phyloP scores from a whole-genome alignment of 1,139 yeast genomes.

The Taphrina sp. region DNA sequence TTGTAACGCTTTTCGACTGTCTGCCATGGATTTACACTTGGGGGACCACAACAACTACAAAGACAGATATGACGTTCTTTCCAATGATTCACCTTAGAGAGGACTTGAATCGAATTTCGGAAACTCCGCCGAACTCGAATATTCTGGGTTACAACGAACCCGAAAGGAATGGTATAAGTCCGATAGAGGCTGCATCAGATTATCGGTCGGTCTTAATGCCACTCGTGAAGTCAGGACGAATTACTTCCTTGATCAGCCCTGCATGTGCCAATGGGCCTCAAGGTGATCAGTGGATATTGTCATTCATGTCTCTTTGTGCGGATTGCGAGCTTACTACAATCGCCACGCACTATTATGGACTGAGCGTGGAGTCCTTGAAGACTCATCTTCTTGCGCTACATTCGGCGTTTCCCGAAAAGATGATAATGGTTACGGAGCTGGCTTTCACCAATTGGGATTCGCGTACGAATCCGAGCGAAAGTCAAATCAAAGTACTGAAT shows the following conservation, averaged over 20 bases:
- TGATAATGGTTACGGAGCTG: slow-evolving; percentile 26
- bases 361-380: slow-evolving; percentile 15
- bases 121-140: slow-evolving; percentile 12
- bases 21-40: slow-evolving; percentile 28
- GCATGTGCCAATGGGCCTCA: slow-evolving; percentile 23
- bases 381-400: slow-evolving; percentile 20
- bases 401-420: slow-evolving; percentile 21
- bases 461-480: slow-evolving; percentile 17
- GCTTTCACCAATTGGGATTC: slow-evolving; percentile 31
- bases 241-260: slow-evolving; percentile 16
- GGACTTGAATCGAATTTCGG: slow-evolving; percentile 6
- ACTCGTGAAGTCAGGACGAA: slow-evolving; percentile 6
- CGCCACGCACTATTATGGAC: slow-evolving; percentile 28
- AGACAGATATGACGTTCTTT: slow-evolving; percentile 12
- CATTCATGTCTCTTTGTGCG: slow-evolving; percentile 19
- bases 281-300: slow-evolving; percentile 28
- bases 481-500: slow-evolving; percentile 14
- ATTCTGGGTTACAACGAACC: slow-evolving; percentile 32
- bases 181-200: slow-evolving; percentile 17
- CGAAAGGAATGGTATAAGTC: slow-evolving; percentile 14
- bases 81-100: slow-evolving; percentile 22
- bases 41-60: slow-evolving; percentile 11
- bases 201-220: slow-evolving; percentile 20
- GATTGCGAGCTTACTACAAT: slow-evolving; percentile 19
- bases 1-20: slow-evolving; percentile 11